Conservation (phyloP, 2,329 filamentous ascomycete genomes). For the Fragosphaeria purpurea region DNA sequence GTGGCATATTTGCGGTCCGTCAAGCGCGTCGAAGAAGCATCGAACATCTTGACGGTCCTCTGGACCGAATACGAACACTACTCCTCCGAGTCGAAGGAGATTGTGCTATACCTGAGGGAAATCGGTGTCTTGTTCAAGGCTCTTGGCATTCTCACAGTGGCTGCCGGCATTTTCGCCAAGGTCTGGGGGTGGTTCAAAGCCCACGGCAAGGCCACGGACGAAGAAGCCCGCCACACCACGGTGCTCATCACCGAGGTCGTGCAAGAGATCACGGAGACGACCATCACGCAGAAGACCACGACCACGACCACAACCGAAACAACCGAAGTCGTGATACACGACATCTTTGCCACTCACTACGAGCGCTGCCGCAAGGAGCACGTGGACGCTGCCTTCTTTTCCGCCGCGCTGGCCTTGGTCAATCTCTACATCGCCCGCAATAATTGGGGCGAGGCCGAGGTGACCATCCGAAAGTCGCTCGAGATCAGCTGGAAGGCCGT, state of each 20-base stretch:
- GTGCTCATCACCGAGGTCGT: constrained; percentile 29
- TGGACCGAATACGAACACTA: constrained; percentile 31
- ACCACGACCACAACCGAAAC: constrained; percentile 23
- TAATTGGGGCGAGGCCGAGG: constrained; percentile 26
- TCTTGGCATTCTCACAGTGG: constrained; percentile 24
- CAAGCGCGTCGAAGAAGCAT: constrained; percentile 25
- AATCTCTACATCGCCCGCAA: constrained; percentile 21
- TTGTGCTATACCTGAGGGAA: constrained; percentile 26
- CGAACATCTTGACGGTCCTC: constrained; percentile 28
- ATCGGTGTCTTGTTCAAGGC: constrained; percentile 23
- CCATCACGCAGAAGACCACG: constrained; percentile 22
- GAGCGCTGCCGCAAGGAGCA: constrained; percentile 23
- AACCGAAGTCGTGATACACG: constrained; percentile 20
- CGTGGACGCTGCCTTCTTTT: constrained; percentile 25
- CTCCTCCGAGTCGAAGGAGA: constrained; percentile 20
- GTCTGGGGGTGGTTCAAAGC: constrained; percentile 30
- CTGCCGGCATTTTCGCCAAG: constrained; percentile 25
- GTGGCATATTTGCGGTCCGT: constrained; percentile 22
- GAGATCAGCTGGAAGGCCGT: constrained; percentile 30
- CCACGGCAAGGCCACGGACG: constrained; percentile 20
- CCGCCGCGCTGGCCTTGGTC: constrained; percentile 24
- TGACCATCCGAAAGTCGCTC: constrained; percentile 24
- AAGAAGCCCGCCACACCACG: constrained; percentile 25
- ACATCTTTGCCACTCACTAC: constrained; percentile 20
- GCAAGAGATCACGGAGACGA: constrained; percentile 27